A percentile compares a stretch with the other conserved stretches of the same genome.
These are phyloP conservation scores for Sugiyamaella mastotermitis DNA, from an alignment of 805 yeast species.

Conservation along the genomic window DNA sequence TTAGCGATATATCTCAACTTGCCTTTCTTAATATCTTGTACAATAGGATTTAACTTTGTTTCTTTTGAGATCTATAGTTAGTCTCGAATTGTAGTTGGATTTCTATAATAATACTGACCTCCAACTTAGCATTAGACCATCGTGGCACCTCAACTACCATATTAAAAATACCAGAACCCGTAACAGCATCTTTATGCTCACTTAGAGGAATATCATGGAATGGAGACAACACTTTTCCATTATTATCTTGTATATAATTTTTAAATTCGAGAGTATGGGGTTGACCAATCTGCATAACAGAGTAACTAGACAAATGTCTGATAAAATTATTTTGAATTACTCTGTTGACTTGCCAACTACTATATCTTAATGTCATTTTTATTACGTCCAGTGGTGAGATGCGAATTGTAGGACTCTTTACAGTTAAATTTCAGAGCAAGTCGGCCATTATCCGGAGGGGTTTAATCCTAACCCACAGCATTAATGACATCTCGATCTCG, in stretches of 20 bases:
- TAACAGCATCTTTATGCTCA: constrained; percentile 72
- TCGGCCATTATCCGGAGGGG: too few species aligned
- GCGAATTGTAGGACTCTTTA: too few species aligned
- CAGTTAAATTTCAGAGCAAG: too few species aligned
- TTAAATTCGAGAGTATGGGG: constrained; percentile 78
- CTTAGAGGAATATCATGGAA: constrained; percentile 82
- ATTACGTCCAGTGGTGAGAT: too few species aligned
- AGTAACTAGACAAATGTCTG: constrained; percentile 33
- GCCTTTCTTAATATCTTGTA: constrained; percentile 74
- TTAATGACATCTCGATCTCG: too few species aligned
- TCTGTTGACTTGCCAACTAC: too few species aligned
- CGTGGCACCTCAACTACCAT: constrained; percentile 92
- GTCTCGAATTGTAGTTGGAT: background rate
- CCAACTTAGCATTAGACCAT: constrained; percentile 82
- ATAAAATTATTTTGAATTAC: too few species aligned
- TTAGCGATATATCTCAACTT: constrained; percentile 70
- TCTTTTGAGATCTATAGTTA: constrained; percentile 43
- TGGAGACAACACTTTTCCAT: constrained; percentile 67
- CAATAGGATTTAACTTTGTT: constrained; percentile 62
- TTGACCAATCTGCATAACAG: constrained; percentile 81
- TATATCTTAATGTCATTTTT: too few species aligned
- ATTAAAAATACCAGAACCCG: constrained; percentile 46
- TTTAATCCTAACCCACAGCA: too few species aligned
- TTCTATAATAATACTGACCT: constrained; percentile 38
- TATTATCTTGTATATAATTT: constrained; percentile 64